Evolutionary conservation across 371 early-diverging fungal genomes (phyloP).

Genomic region (Chytridium lagenaria): DNA sequence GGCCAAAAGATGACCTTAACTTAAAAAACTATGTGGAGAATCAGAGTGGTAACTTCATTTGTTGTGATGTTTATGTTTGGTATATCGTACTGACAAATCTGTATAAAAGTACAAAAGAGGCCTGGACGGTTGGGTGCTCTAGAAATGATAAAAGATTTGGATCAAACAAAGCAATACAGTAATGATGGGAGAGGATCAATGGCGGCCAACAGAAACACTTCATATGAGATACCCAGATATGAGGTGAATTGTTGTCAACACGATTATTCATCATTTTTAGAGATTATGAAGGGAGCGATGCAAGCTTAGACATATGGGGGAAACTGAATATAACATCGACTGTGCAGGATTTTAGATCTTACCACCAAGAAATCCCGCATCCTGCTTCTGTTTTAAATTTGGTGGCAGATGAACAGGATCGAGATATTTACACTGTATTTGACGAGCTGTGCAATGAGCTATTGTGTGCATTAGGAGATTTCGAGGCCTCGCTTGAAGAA

Average conservation of each 20-base stretch:
- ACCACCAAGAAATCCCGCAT: constrained; percentile 41
- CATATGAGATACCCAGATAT: too few species aligned
- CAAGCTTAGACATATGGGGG: neutral
- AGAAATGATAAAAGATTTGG: constrained; percentile 11
- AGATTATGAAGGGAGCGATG: neutral
- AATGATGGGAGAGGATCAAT: too few species aligned
- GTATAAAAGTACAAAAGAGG: neutral
- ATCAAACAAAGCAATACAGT: neutral
- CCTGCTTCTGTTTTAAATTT: constrained; percentile 44
- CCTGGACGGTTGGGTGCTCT: constrained; percentile 17
- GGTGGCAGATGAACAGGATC: constrained; percentile 43
- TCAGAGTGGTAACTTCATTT: too few species aligned
- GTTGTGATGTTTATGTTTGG: neutral
- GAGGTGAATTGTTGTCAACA: too few species aligned
- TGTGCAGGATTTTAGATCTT: constrained; percentile 33
- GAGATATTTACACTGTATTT: constrained; percentile 43
- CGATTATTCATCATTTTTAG: too few species aligned
- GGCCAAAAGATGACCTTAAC: too few species aligned
- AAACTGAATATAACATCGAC: constrained; percentile 18
- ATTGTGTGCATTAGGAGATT: constrained; percentile 46
- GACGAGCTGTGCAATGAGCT: constrained; percentile 53
- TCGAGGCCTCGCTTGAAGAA: constrained; percentile 57
- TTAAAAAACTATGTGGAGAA: too few species aligned
- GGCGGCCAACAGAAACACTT: too few species aligned
- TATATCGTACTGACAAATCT: neutral